Evolutionary conservation across 2,329 filamentous ascomycete species (phyloP).

Genomic region (Nothophoma quercina): DNA sequence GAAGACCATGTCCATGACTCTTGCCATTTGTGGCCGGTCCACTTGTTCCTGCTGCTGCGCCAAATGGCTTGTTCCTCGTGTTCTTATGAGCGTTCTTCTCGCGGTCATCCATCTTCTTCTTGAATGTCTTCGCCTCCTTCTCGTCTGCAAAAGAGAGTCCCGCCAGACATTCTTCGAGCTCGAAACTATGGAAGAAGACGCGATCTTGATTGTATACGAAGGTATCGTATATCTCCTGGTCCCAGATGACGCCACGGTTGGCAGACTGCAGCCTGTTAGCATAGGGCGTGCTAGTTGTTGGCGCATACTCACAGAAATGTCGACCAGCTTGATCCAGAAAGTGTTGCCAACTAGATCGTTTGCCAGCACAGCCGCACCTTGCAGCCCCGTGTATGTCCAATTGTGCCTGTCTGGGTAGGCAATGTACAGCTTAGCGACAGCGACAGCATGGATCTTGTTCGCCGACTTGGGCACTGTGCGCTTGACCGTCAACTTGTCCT

Average conservation of each 20-base stretch:
- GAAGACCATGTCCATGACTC: constrained; percentile 55
- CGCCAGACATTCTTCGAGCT: constrained; percentile 89
- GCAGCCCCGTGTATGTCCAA: constrained; percentile 95
- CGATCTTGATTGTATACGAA: constrained; percentile 97
- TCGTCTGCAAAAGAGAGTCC: constrained; percentile 94
- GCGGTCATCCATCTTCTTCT: constrained; percentile 95
- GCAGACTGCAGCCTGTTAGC: constrained; percentile 61
- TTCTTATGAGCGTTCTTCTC: constrained; percentile 95
- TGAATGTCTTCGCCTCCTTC: constrained; percentile 95
- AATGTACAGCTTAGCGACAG: constrained; percentile 90
- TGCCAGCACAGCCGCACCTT: constrained; percentile 88
- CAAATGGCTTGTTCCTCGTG: constrained; percentile 79
- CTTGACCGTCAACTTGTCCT: constrained; percentile 96
- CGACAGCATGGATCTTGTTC: constrained; percentile 98
- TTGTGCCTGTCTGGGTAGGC: constrained; percentile 82
- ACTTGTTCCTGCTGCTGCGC: constrained; percentile 45
- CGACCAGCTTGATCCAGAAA: constrained; percentile 97
- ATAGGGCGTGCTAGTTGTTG: neutral
- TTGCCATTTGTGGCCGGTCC: constrained; percentile 39
- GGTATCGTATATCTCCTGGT: constrained; percentile 92
- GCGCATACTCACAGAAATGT: constrained; percentile 77
- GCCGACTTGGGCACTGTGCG: constrained; percentile 89
- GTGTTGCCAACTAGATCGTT: constrained; percentile 96
- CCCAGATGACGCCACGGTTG: constrained; percentile 43
- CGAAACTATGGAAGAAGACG: constrained; percentile 97